A percentile compares a stretch with the other conserved stretches of the same genome.
These are phyloP conservation scores for Strigomonas oncopelti DNA, from an alignment of 208 protist species.

Conservation along the genomic window DNA sequence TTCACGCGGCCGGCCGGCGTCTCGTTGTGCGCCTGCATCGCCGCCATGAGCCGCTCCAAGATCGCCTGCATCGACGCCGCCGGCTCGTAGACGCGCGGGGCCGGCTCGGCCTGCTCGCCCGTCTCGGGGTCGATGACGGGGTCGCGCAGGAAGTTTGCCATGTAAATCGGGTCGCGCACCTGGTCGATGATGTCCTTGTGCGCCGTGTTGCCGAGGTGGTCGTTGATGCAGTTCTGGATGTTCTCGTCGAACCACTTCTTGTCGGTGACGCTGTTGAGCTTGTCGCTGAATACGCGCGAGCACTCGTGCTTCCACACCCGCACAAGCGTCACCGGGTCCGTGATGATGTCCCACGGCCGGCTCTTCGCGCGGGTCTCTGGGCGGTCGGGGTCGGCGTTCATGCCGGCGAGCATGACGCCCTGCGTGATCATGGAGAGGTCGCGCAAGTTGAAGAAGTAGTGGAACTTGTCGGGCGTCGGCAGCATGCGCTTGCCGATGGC, in stretches of 20 bases:
- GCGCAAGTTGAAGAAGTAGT: constrained; percentile 99
- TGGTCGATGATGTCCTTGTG: constrained; percentile 82
- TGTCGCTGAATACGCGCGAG: constrained; percentile 95
- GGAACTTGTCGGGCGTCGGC: constrained; percentile 97
- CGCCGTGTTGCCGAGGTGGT: constrained; percentile 70
- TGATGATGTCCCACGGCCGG: constrained; percentile 81
- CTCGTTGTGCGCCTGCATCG: constrained; percentile 89
- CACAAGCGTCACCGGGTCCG: constrained; percentile 76
- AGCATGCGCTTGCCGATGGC: constrained; percentile 91
- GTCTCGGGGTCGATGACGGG: constrained; percentile 88
- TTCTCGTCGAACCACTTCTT: constrained; percentile 94
- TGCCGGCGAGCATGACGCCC: constrained; percentile 90
- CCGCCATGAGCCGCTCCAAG: constrained; percentile 59
- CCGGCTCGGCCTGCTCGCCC: constrained; percentile 84
- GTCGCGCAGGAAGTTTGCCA: constrained; percentile 94
- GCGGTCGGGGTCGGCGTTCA: constrained; percentile 81
- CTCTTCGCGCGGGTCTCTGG: constrained; percentile 85
- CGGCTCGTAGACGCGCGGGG: constrained; percentile 94
- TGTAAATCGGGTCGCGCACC: constrained; percentile 83
- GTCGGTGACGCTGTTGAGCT: constrained; percentile 93
- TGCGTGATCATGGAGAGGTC: constrained; percentile 96
- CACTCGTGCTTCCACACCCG: constrained; percentile 98
- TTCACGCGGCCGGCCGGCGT: constrained; percentile 74
- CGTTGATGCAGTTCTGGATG: constrained; percentile 79
- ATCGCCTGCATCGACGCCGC: constrained; percentile 83